Percentiles rank a stretch among this genome's conserved stretches.
Evolutionary conservation across 1,284 basidiomycete species (phyloP).

Genomic region (Puccinia polysora): DNA sequence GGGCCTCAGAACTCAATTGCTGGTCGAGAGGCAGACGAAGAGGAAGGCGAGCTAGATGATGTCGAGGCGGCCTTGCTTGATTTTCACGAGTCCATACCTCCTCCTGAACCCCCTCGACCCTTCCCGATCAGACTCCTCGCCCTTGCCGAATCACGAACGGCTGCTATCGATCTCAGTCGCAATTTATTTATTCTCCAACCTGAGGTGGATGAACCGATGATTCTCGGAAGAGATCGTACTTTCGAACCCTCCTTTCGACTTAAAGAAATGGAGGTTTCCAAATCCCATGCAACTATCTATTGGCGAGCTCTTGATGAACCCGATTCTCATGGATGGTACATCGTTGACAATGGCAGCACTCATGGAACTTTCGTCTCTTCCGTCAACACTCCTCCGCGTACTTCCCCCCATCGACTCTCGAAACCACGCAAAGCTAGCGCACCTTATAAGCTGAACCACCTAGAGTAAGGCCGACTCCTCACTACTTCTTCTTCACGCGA

Average conservation of each 20-base stretch:
- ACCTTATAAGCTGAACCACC: constrained; percentile 26
- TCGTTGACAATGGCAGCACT: constrained; percentile 37
- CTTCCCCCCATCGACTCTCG: constrained; percentile 5
- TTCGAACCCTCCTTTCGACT: constrained; percentile 23
- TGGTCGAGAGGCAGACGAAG: background rate
- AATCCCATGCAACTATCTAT: constrained; percentile 34
- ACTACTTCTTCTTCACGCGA: background rate
- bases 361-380: constrained; percentile 30
- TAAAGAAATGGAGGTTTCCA: constrained; percentile 39
- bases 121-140: constrained; percentile 6
- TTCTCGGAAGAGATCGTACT: constrained; percentile 30
- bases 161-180: background rate
- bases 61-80: constrained; percentile 17
- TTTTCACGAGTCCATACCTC: constrained; percentile 15
- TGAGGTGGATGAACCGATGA: constrained; percentile 16
- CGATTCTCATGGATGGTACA: constrained; percentile 17
- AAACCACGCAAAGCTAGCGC: constrained; percentile 17
- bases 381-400: background rate
- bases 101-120: constrained; percentile 3
- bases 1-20: background rate
- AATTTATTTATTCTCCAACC: constrained; percentile 20
- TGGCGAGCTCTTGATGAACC: background rate
- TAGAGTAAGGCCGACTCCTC: constrained; percentile 8
- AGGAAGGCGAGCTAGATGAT: constrained; percentile 13
- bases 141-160: background rate